phyloP scores from a whole-genome alignment of 2,329 filamentous ascomycete species.

The Venturia pyrina region DNA sequence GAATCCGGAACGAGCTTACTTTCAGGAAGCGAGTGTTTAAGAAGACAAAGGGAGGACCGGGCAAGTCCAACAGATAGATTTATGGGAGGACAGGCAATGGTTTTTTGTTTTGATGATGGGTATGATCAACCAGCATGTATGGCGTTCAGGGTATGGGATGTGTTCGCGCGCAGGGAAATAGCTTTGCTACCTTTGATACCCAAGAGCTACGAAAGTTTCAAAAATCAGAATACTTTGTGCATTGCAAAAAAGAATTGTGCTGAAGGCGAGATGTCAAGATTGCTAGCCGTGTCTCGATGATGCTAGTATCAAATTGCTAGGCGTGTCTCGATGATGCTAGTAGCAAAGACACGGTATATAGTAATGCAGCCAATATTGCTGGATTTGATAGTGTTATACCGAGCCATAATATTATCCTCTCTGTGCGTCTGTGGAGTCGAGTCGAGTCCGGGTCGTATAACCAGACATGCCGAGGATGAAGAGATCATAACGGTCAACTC shows the following conservation, averaged over 20 bases:
- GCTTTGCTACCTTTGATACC: background rate
- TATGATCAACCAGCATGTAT: background rate
- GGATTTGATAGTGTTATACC: too few species aligned
- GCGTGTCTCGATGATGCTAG: too few species aligned
- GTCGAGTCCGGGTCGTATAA: too few species aligned
- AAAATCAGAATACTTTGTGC: background rate
- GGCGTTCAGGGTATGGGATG: background rate
- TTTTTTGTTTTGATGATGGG: background rate
- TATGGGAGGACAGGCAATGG: background rate
- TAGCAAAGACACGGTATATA: too few species aligned
- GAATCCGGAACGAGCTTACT: slow-evolving; percentile 9
- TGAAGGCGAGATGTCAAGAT: background rate
- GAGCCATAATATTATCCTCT: too few species aligned
- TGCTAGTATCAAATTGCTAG: too few species aligned
- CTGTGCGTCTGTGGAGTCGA: too few species aligned
- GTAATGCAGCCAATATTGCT: too few species aligned
- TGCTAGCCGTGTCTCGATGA: background rate
- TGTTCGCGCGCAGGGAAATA: background rate
- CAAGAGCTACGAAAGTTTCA: background rate
- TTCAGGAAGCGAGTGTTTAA: slow-evolving; percentile 4
- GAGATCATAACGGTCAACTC: too few species aligned
- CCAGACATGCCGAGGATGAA: background rate
- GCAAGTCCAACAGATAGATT: background rate
- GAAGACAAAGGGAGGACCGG: slow-evolving; percentile 3
- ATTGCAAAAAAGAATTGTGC: background rate